These are phyloP conservation scores for Phytopythium helicoides DNA, from an alignment of 352 stramenopile genomes.

Conservation along the genomic window DNA sequence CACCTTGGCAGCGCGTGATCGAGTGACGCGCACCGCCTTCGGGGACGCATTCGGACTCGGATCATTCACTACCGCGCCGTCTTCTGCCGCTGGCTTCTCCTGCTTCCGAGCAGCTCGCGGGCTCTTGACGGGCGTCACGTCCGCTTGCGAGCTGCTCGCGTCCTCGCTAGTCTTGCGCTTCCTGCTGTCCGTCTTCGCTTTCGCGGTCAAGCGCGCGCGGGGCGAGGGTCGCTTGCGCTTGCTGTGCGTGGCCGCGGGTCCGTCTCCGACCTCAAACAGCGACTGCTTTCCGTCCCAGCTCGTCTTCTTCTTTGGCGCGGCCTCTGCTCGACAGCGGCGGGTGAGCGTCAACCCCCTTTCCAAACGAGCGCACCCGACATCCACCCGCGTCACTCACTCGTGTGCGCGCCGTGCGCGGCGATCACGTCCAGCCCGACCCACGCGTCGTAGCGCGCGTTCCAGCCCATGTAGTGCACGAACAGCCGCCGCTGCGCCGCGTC, in stretches of 20 bases:
- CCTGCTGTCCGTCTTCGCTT: not conserved
- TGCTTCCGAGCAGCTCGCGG: not conserved
- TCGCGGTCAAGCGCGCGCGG: not conserved
- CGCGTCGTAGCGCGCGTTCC: conserved; percentile 69
- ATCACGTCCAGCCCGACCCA: conserved; percentile 50
- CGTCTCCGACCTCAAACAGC: conserved; percentile 29
- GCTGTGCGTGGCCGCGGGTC: not conserved
- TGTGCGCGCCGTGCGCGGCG: conserved; percentile 53
- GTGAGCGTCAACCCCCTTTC: not conserved
- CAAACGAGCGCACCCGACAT: not conserved
- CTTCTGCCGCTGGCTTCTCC: not conserved
- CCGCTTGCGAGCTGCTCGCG: not conserved
- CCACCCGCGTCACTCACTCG: conserved; percentile 5
- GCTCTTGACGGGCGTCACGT: too few relatives aligned
- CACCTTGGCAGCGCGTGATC: too few relatives aligned
- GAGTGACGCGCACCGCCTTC: too few relatives aligned
- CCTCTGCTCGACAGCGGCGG: conserved; percentile 2
- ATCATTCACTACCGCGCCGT: too few relatives aligned
- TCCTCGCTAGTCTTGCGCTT: not conserved
- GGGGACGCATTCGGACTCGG: too few relatives aligned
- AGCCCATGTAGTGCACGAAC: conserved; percentile 77
- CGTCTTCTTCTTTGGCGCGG: conserved; percentile 17
- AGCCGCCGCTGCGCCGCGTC: conserved; percentile 28
- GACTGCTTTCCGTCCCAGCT: conserved; percentile 57
- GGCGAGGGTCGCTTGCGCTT: conserved; percentile 5